These are phyloP conservation scores for Pyrenula aspistea DNA, from an alignment of 495 filamentous ascomycete genomes.

Conservation along the genomic window DNA sequence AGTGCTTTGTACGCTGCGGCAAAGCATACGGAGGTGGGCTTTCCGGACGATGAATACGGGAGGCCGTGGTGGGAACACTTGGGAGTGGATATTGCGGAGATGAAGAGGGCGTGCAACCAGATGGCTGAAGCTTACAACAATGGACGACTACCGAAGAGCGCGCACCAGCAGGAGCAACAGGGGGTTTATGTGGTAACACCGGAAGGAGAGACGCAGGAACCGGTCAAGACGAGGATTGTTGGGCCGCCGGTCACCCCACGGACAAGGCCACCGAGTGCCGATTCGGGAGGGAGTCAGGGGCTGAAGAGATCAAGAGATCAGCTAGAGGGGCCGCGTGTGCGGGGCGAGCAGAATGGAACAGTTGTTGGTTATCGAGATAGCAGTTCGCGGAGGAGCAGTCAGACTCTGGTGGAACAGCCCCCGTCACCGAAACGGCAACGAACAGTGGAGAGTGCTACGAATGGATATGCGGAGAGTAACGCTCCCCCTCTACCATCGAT, in stretches of 20 bases:
- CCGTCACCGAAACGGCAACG: neutral
- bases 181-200: conserved; percentile 1
- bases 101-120: conserved; percentile 52
- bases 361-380: neutral
- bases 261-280: neutral
- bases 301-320: neutral
- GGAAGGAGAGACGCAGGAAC: neutral
- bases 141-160: conserved; percentile 41
- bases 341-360: neutral
- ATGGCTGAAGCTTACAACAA: conserved; percentile 68
- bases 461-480: neutral
- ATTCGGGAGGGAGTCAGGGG: neutral
- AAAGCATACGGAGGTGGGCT: conserved; percentile 50
- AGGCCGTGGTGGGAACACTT: conserved; percentile 78
- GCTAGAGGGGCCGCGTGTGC: neutral
- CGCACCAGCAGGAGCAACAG: conserved; percentile 30
- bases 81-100: conserved; percentile 46
- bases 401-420: neutral
- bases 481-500: neutral
- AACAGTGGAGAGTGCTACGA: neutral
- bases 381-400: neutral
- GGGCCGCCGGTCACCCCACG: neutral
- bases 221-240: neutral
- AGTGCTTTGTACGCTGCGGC: conserved; percentile 78
- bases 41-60: conserved; percentile 62